Percentiles rank a stretch among this genome's conserved stretches.
phyloP scores from a whole-genome alignment of 1,139 yeast species.

The Yamadazyma diddensiae region DNA sequence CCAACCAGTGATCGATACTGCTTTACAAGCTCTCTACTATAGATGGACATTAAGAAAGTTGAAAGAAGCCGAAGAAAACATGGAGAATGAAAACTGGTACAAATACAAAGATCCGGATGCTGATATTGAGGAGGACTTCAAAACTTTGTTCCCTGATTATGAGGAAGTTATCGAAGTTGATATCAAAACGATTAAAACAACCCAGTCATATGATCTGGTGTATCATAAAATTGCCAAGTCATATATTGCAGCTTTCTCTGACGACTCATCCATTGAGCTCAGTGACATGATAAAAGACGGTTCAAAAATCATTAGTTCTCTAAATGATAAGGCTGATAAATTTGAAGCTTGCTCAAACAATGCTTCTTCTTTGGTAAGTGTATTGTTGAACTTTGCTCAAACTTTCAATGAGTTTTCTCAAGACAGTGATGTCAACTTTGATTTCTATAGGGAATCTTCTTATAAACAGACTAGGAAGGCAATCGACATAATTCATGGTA shows the following conservation, averaged over 20 bases:
- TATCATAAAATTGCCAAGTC: constrained; percentile 28
- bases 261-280: constrained; percentile 16
- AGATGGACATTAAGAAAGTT: constrained; percentile 77
- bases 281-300: constrained; percentile 42
- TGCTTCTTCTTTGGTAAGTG: constrained; percentile 39
- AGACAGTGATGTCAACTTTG: constrained; percentile 28
- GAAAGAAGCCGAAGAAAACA: constrained; percentile 61
- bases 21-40: constrained; percentile 62
- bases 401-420: constrained; percentile 21
- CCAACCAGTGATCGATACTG: constrained; percentile 18
- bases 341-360: constrained; percentile 22
- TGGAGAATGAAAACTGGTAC: constrained; percentile 59
- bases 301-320: constrained; percentile 27
- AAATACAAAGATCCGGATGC: constrained; percentile 60
- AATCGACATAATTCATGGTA: constrained; percentile 45
- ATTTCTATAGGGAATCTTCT: constrained; percentile 70
- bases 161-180: constrained; percentile 57
- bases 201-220: constrained; percentile 25
- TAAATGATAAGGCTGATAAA: constrained; percentile 18
- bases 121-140: constrained; percentile 74
- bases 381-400: constrained; percentile 37
- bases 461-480: constrained; percentile 62
- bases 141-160: constrained; percentile 77
- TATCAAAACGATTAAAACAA: constrained; percentile 16
- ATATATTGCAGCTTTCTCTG: constrained; percentile 29